These are phyloP conservation scores for Trichophyton mentagrophytes DNA, from an alignment of 2,329 filamentous ascomycete species.

Conservation along the genomic window DNA sequence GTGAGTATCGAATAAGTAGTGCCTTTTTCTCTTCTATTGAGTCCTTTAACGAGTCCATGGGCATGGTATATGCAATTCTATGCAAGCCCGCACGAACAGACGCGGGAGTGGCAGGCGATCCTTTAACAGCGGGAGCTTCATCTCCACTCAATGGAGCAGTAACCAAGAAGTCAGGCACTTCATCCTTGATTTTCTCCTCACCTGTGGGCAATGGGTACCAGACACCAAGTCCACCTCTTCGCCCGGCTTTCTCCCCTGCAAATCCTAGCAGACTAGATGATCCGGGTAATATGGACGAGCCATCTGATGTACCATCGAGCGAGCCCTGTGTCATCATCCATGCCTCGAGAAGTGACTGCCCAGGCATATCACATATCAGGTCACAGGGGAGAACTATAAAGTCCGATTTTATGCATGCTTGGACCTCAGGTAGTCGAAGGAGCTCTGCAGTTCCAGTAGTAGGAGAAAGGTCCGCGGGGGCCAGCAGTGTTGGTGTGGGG, in stretches of 20 bases:
- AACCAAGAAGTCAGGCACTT: constrained; percentile 86
- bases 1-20: constrained; percentile 56
- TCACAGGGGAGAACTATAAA: constrained; percentile 90
- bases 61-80: constrained; percentile 73
- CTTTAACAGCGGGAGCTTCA: constrained; percentile 35
- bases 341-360: constrained; percentile 68
- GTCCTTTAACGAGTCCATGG: constrained; percentile 80
- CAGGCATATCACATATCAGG: constrained; percentile 77
- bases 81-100: constrained; percentile 57
- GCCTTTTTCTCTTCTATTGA: constrained; percentile 59
- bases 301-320: constrained; percentile 47
- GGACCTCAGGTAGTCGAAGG: constrained; percentile 70
- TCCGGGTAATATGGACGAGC: constrained; percentile 23
- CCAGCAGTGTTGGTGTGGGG: constrained; percentile 54
- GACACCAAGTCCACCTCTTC: constrained; percentile 70
- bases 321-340: constrained; percentile 81
- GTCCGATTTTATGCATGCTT: constrained; percentile 64
- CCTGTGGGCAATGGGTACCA: constrained; percentile 75
- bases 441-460: constrained; percentile 85
- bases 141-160: constrained; percentile 53
- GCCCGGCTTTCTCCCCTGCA: constrained; percentile 44
- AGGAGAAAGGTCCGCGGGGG: constrained; percentile 61
- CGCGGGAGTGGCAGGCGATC: constrained; percentile 40
- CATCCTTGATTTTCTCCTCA: constrained; percentile 61
- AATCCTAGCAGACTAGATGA: constrained; percentile 36